Evolutionary conservation across 1,139 yeast species (phyloP), one percentile per base, ranked within the genome.

Genomic region (Taphrina sp.): DNA sequence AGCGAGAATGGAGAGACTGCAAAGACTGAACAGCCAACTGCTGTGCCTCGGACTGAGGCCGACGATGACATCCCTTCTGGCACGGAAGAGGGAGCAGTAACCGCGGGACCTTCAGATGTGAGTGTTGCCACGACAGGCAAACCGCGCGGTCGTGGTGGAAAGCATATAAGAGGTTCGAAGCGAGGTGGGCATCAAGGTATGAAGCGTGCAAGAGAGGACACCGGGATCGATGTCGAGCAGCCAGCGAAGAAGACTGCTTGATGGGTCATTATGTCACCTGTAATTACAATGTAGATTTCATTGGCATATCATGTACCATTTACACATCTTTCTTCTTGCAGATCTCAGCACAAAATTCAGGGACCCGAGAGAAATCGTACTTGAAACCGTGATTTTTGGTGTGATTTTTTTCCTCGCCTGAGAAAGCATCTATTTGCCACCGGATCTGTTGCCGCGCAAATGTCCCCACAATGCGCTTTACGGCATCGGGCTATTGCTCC

Each of bases 221-320:
- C 31, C 33, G 8, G 20, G 12, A 31, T 35, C 14, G 37, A 49
- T 24, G 35, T 33, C 8, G 53, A 36, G 10, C 44, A 41, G 14
- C 54, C 54, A 14, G 23, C 54, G n/a, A 49, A 49, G 33, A 49
- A 49, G 26, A 41, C 54, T 29, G 37, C 37, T n/a, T 34, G 31
- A 12, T 39, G 17, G 19, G 23, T 3, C 10, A 14, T 8, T n/a
- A 24, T 23, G 26, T 17, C 10, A 28, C n/a, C 33, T 28, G n/a
- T n/a, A n/a, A n/a, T n/a, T n/a, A n/a, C n/a, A n/a, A n/a, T n/a
- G n/a, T n/a, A n/a, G n/a, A n/a, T n/a, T n/a, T n/a, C n/a, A n/a
- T n/a, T n/a, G n/a, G n/a, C n/a, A n/a, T n/a, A n/a, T n/a, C n/a
- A n/a, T n/a, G n/a, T n/a, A n/a, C n/a, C n/a, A n/a, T n/a, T n/a